A percentile compares a stretch with the other conserved stretches of the same genome.
Conservation (phyloP, 2,329 filamentous ascomycete species). For the Sodiomyces alkalinus region DNA sequence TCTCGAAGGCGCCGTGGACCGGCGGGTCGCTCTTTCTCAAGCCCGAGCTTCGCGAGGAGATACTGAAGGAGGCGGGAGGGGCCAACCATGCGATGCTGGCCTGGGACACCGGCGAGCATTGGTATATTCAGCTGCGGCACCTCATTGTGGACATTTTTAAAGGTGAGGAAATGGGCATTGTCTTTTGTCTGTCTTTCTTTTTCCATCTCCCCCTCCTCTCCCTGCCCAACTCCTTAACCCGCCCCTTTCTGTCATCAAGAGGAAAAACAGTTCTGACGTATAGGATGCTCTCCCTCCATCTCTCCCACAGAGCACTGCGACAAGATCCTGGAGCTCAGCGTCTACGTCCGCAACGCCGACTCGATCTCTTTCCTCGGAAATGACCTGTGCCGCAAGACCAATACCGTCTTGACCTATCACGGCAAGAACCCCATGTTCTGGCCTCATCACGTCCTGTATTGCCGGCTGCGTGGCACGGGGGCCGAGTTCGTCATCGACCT, state of each 20-base stretch:
- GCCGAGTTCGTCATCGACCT: slow-evolving; percentile 6
- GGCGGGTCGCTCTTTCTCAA: neutral
- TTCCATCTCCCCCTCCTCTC: neutral
- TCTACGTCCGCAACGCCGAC: slow-evolving; percentile 6
- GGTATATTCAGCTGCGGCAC: slow-evolving; percentile 5
- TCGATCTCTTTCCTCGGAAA: neutral
- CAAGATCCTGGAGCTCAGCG: slow-evolving; percentile 3
- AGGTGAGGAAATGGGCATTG: too few relatives aligned
- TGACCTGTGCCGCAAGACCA: slow-evolving; percentile 1
- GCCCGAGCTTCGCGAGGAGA: neutral
- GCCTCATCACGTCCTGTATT: slow-evolving; percentile 6
- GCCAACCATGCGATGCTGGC: slow-evolving; percentile 2
- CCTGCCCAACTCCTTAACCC: neutral
- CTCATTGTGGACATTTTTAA: slow-evolving; percentile 3
- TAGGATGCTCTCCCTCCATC: too few relatives aligned
- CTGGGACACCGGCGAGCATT: slow-evolving; percentile 4
- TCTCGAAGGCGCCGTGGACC: neutral
- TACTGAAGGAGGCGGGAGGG: neutral
- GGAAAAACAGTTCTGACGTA: too few relatives aligned
- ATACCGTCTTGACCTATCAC: neutral
- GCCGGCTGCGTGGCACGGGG: slow-evolving; percentile 1
- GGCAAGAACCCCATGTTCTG: slow-evolving; percentile 8
- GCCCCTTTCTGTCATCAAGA: too few relatives aligned
- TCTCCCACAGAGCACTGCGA: slow-evolving; percentile 6
- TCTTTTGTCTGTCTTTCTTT: too few relatives aligned